phyloP scores from a whole-genome alignment of 108 stramenopile species.

The Bacterosira constricta region DNA sequence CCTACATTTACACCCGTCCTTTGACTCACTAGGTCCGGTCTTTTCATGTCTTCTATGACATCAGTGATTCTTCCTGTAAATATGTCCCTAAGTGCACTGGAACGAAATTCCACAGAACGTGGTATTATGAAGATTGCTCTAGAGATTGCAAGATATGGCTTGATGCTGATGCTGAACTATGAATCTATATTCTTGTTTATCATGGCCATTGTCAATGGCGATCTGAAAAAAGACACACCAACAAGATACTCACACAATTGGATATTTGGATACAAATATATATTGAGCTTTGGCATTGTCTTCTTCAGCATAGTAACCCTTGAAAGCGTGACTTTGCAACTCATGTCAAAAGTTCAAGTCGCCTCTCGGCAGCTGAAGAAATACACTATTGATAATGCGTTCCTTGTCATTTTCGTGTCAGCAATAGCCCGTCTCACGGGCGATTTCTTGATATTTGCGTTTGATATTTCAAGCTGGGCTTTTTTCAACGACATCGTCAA shows the following conservation, averaged over 20 bases:
- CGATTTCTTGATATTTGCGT: slow-evolving; percentile 21
- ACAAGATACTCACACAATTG: slow-evolving; percentile 29
- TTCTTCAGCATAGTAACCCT: slow-evolving; percentile 24
- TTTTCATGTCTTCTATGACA: slow-evolving; percentile 37
- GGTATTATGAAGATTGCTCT: slow-evolving; percentile 23
- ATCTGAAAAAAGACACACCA: not conserved
- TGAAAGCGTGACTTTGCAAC: slow-evolving; percentile 27
- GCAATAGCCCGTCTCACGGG: slow-evolving; percentile 26
- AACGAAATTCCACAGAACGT: slow-evolving; percentile 21
- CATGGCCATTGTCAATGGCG: slow-evolving; percentile 2
- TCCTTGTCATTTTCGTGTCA: slow-evolving; percentile 31
- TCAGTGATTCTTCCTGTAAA: slow-evolving; percentile 38
- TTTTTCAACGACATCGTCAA: slow-evolving; percentile 39
- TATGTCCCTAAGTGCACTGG: slow-evolving; percentile 12
- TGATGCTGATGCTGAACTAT: slow-evolving; percentile 45
- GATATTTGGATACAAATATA: slow-evolving; percentile 33
- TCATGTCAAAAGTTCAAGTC: slow-evolving; percentile 47
- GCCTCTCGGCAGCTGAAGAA: slow-evolving; percentile 26
- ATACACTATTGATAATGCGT: slow-evolving; percentile 36
- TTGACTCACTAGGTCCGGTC: slow-evolving; percentile 3
- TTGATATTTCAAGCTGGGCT: slow-evolving; percentile 31
- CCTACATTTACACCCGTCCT: not conserved
- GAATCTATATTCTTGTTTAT: slow-evolving; percentile 37
- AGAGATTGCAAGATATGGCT: slow-evolving; percentile 24
- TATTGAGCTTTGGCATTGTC: slow-evolving; percentile 17